phyloP scores from a whole-genome alignment of 345 rosid species.

The Adansonia digitata region DNA sequence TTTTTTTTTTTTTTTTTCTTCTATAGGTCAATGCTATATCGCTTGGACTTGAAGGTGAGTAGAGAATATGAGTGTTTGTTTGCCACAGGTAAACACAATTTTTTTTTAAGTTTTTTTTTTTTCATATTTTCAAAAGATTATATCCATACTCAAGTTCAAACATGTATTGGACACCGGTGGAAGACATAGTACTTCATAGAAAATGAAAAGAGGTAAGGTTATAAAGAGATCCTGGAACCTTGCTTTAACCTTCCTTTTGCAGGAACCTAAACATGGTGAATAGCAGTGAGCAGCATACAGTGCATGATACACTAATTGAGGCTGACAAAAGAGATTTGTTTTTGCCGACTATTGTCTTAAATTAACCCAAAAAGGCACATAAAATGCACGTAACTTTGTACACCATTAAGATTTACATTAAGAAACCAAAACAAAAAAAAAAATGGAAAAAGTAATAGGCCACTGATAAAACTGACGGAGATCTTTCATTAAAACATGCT shows the following conservation, averaged over 20 bases:
- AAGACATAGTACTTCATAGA: too few species aligned
- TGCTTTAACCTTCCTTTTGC: neutral
- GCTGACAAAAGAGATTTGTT: neutral
- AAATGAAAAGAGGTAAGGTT: too few species aligned
- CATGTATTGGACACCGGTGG: too few species aligned
- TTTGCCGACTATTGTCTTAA: neutral
- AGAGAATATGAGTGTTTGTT: too few species aligned
- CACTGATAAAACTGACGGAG: neutral
- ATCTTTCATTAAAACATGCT: neutral
- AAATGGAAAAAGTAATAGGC: neutral
- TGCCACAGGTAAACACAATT: too few species aligned
- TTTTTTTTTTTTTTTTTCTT: too few species aligned
- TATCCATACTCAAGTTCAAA: too few species aligned
- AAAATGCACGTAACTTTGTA: neutral
- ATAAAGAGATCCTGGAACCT: neutral
- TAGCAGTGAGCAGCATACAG: neutral
- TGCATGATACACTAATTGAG: neutral
- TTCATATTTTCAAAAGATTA: too few species aligned
- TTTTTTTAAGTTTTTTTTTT: too few species aligned
- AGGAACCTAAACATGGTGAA: neutral
- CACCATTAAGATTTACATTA: neutral
- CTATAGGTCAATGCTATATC: neutral
- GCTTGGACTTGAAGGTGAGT: too few species aligned
- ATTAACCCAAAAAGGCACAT: neutral
- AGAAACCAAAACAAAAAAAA: too few species aligned